Base-by-base conservation (phyloP, 1,284 basidiomycete species). In the Mycosarcoma mackinlayi region DNA sequence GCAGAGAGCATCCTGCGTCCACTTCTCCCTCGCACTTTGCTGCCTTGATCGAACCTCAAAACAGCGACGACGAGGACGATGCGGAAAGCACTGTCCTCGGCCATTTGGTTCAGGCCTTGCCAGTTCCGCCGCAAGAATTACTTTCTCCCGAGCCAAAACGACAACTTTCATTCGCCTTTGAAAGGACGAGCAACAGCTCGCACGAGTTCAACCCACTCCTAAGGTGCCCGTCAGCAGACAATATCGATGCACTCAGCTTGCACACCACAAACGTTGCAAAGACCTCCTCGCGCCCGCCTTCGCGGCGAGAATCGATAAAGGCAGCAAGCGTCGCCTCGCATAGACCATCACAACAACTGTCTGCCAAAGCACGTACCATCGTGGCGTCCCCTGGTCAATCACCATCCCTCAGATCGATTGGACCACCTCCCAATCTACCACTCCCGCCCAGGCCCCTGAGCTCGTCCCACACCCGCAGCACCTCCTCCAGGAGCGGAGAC, bases 11-110 rank as follows among this genome's bases (percentile, higher is more conserved):
- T 10, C 34, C 16, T 11, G 21, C 13, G 7, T 1, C 38, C 23
- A 16, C 25, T 30, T 21, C 30, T 9, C 16, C 33, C 33, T 38
- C 37, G 8, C 19, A 21, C 8, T 19, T 14, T 7, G 8, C 37
- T 21, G 7, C n/a, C 37, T 38, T 13, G 4, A 10, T 21, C 18
- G 24, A 25, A 1, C 38, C 41, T 31, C 44, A n/a, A 13, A 9
- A 35, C 31, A 58, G 41, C 35, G 50, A 62, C 31, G 54, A 51
- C 4, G 59, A 68, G 3, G 52, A 63, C 13, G 68, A 65, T 25
- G 53, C 48, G n/a, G 62, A 61, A 19, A 71, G 62, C 34, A 71
- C 62, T 4, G 27, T 62, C 13, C 57, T 57, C 3, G 68, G 62
- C 30, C 60, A 70, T 34, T 44, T 50, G 21, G 33, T 56, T 13